Percentiles rank a stretch among this genome's conserved stretches.
Conservation (phyloP, 2,329 filamentous ascomycete species). For the Fusarium subtropicale region DNA sequence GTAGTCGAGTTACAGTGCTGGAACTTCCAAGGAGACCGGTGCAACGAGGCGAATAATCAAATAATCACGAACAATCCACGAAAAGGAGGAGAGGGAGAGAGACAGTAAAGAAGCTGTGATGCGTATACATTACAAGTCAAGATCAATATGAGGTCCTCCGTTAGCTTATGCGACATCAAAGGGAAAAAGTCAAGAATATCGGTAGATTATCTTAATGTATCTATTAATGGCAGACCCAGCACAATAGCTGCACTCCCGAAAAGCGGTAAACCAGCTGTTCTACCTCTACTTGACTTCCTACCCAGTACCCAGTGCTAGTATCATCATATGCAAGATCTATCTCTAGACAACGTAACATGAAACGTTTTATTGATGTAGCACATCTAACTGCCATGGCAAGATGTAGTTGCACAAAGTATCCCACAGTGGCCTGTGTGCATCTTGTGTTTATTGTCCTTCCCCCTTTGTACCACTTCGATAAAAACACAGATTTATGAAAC, state of each 20-base stretch:
- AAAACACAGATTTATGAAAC: not conserved
- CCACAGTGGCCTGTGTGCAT: slow-evolving; percentile 2
- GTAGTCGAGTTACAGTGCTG: slow-evolving; percentile 12
- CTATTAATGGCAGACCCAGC: not conserved
- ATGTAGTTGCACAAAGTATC: slow-evolving; percentile 20
- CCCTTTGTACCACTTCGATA: not conserved
- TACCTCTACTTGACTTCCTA: not conserved
- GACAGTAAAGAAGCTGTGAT: not conserved
- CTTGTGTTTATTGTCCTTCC: slow-evolving; percentile 5
- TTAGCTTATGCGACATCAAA: not conserved
- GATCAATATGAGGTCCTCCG: not conserved
- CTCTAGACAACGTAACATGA: slow-evolving; percentile 19
- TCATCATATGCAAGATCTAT: not conserved
- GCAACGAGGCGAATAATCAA: slow-evolving; percentile 8
- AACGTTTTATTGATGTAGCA: slow-evolving; percentile 25
- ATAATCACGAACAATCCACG: not conserved
- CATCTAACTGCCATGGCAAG: slow-evolving; percentile 21
- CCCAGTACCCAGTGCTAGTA: not conserved
- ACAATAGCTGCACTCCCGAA: not conserved
- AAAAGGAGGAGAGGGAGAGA: not conserved
- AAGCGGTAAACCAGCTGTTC: not conserved
- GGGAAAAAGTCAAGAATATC: not conserved
- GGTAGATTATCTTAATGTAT: not conserved
- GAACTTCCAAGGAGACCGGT: slow-evolving; percentile 3
- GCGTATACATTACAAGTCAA: not conserved